Evolutionary conservation across 106 monocot species (phyloP), one percentile per base, ranked within the genome.

Genomic region (Dendrobium chrysotoxum): DNA sequence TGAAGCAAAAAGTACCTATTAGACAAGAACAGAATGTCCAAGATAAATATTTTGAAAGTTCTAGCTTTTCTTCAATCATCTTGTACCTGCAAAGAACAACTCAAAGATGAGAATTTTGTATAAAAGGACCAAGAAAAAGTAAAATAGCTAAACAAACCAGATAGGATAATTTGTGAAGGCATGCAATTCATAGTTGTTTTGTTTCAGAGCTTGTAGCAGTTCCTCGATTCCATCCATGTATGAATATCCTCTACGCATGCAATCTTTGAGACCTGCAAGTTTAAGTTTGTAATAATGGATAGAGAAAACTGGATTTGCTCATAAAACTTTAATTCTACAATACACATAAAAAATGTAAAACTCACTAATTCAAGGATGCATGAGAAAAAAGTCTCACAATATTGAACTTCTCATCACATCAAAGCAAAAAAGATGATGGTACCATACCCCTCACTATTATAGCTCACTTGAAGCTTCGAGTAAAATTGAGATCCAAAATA

Each of bases 151-250:
- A 79, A 86, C 83, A 80, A 81, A 98, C 98, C 98, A 98, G 16
- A 90, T 78, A 72, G 98, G 98, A 85, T 98, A 98, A 70, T 98
- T 98, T 78, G 98, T 98, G 81, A 98, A 98, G 58, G 98, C 98
- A 82, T 98, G 98, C 64, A 98, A 72, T 83, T 98, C 98, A 76
- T 98, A 95, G 74, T 87, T 87, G 74, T 89, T 88, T 76, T 83
- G 80, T 72, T 95, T 95, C 85, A 98, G 75, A 86, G 21, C 26
- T 21, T 77, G 81, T 18, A 98, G 92, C 82, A 98, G 75, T 45
- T 74, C 81, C 71, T 98, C 92, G 75, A 95, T 89, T 50, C 98
- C 98, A 83, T 98, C 92, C 18, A 95, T 21, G 70, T 91, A 98
- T 28, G 82, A 82, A 80, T 92, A 98, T 78, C 87, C 94, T 78